Base-by-base conservation (phyloP, 441 rosid species). In the Theobroma grandiflorum region DNA sequence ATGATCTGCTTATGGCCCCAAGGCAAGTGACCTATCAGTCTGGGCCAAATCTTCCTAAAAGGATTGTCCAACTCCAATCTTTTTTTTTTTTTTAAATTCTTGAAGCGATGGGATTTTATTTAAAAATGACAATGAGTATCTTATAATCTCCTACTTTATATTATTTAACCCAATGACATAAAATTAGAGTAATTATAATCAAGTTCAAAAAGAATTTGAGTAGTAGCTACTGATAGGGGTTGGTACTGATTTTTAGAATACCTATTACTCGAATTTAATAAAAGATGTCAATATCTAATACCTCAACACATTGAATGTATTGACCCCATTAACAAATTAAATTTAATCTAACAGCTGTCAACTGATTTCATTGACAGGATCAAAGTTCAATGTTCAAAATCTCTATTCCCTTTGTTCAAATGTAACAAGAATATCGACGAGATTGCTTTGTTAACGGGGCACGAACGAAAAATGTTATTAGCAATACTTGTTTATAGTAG, bases 251-350 rank as follows among this genome's bases (percentile, higher is more conserved):
- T 26, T 26, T 26, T 26, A 26, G 31, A 26, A 26, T 26, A 26
- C 31, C 31, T 26, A 26, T 26, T 26, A 26, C 31, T 26, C 31
- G 31, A 26, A 26, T 1, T 26, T 26, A 26, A 26, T 26, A 26
- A 0, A 26, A 75, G 6, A 52, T 79, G 16, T 69, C 78, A 26
- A 8, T 74, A 26, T 79, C 83, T 49, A 53, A 38, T 22, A n/a
- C 81, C 65, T 76, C 74, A 8, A 77, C 83, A 20, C 52, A 82
- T 53, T 86, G 81, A 86, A n/a, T 40, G 4, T 4, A 4, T 31
- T 42, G 49, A 45, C 22, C 15, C 8, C 15, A 12, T 0, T 50
- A 50, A 50, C 18, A 9, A 66, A 20, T 8, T n/a, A 26, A 42
- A n/a, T 42, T 43, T 42, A 66, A 66, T 40, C 33, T 42, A 66